Conservation (phyloP, 1,139 yeast species). For the Zygosaccharomyces sapae region DNA sequence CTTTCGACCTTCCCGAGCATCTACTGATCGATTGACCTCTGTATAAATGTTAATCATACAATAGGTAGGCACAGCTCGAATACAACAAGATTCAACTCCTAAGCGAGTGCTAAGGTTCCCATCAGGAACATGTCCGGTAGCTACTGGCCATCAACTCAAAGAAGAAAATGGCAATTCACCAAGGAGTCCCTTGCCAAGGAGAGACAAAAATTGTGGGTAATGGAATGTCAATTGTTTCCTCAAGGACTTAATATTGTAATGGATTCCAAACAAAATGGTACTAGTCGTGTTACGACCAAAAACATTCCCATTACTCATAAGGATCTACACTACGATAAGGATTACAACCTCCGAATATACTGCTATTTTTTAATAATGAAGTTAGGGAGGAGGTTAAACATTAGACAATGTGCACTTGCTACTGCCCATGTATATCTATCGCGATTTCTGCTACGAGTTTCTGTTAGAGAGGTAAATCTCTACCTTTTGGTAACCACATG, state of each 20-base stretch:
- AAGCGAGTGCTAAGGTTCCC: not conserved
- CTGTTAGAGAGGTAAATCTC: slow-evolving; percentile 75
- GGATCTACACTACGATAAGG: slow-evolving; percentile 51
- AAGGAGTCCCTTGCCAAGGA: slow-evolving; percentile 44
- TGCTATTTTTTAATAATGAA: slow-evolving; percentile 65
- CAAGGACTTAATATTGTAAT: slow-evolving; percentile 33
- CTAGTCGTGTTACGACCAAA: slow-evolving; percentile 34
- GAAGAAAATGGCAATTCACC: slow-evolving; percentile 58
- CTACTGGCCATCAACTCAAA: slow-evolving; percentile 66
- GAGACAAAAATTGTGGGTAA: slow-evolving; percentile 39
- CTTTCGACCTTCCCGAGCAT: slow-evolving; percentile 4
- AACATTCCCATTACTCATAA: slow-evolving; percentile 42
- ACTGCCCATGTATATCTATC: slow-evolving; percentile 83
- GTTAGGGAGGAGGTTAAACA: slow-evolving; percentile 72
- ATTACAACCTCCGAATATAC: slow-evolving; percentile 55
- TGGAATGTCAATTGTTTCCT: slow-evolving; percentile 37
- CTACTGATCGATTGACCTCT: slow-evolving; percentile 4
- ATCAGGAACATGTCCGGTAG: slow-evolving; percentile 50
- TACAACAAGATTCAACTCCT: not conserved
- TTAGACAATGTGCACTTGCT: slow-evolving; percentile 79
- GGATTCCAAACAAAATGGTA: slow-evolving; percentile 26
- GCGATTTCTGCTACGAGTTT: slow-evolving; percentile 67
- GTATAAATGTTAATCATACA: slow-evolving; percentile 1
- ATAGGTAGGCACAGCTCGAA: not conserved
- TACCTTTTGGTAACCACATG: slow-evolving; percentile 81